These are phyloP conservation scores for Hermanozyma aechmeae DNA, from an alignment of 805 yeast species.

Conservation along the genomic window DNA sequence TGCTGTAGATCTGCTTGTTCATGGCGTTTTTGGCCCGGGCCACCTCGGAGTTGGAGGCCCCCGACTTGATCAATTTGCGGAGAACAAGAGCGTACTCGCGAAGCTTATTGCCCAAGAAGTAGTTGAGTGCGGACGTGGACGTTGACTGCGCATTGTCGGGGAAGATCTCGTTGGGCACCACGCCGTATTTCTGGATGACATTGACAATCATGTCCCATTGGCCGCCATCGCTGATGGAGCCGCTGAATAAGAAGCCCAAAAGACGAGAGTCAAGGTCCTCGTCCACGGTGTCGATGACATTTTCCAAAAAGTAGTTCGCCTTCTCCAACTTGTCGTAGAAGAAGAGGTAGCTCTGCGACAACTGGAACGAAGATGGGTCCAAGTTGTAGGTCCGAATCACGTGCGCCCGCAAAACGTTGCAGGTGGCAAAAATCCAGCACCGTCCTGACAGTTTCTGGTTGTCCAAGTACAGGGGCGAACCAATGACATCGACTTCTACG, in stretches of 20 bases:
- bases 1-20: constrained; percentile 56
- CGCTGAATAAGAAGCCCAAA: constrained; percentile 52
- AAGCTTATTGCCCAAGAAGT: constrained; percentile 56
- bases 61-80: constrained; percentile 40
- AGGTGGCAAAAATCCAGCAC: constrained; percentile 85
- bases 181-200: constrained; percentile 69
- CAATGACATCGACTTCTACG: constrained; percentile 24
- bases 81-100: constrained; percentile 71
- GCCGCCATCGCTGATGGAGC: constrained; percentile 78
- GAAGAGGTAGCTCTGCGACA: constrained; percentile 72
- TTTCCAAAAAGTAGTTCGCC: constrained; percentile 72
- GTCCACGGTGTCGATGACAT: constrained; percentile 58
- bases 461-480: constrained; percentile 25
- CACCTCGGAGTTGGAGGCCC: constrained; percentile 31
- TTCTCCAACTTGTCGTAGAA: constrained; percentile 85
- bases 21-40: constrained; percentile 23
- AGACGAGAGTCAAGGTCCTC: constrained; percentile 63
- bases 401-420: constrained; percentile 59
- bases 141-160: constrained; percentile 60
- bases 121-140: constrained; percentile 47
- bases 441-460: constrained; percentile 73
- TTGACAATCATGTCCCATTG: constrained; percentile 81
- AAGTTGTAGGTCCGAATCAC: constrained; percentile 55
- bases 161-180: constrained; percentile 64
- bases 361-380: constrained; percentile 44